phyloP scores from a whole-genome alignment of 345 rosid genomes.

The Chamaenerion angustifolium region DNA sequence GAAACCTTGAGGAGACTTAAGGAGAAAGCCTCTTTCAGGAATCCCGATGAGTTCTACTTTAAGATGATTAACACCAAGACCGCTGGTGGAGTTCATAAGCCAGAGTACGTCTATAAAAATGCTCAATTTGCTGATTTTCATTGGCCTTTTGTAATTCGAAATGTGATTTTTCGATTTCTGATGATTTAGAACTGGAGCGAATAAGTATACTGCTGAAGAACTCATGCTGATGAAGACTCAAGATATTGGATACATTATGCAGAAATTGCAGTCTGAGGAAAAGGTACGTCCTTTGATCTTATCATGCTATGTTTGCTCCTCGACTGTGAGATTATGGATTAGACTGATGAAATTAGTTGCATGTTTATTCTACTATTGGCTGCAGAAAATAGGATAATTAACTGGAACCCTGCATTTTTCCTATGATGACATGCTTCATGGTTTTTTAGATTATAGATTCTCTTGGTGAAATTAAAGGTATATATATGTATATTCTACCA shows the following conservation, averaged over 20 bases:
- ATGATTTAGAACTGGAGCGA: constrained; percentile 43
- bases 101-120: constrained; percentile 28
- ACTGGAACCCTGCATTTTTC: too few species aligned
- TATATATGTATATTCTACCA: too few species aligned
- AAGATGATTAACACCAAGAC: constrained; percentile 64
- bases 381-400: constrained; percentile 26
- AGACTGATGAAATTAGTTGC: too few species aligned
- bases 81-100: constrained; percentile 44
- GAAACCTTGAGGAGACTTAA: constrained; percentile 54
- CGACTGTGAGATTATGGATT: too few species aligned
- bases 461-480: too few species aligned
- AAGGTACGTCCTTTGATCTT: constrained; percentile 21
- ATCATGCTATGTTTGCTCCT: too few species aligned
- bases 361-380: too few species aligned
- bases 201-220: constrained; percentile 65
- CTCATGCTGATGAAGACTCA: constrained; percentile 86
- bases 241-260: constrained; percentile 75
- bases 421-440: too few species aligned
- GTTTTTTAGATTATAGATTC: too few species aligned
- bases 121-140: neutral
- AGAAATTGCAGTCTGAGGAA: constrained; percentile 73
- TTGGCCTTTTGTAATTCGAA: neutral
- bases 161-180: neutral
- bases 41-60: constrained; percentile 75
- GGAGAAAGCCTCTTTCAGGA: constrained; percentile 75